These are phyloP conservation scores for Grosmannia penicillata DNA, from an alignment of 2,329 filamentous ascomycete genomes.

Conservation along the genomic window DNA sequence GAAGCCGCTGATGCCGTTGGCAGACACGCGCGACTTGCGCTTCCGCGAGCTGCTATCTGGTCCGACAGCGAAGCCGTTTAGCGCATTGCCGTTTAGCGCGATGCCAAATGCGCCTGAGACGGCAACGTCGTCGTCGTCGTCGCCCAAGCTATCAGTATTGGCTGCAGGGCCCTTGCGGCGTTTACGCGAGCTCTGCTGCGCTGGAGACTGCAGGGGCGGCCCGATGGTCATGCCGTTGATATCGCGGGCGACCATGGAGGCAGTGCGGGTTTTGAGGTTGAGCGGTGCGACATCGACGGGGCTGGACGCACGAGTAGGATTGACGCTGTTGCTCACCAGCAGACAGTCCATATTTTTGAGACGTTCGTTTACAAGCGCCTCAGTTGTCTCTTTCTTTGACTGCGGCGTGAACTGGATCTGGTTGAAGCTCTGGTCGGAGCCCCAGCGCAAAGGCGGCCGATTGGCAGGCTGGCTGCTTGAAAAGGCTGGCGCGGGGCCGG, in stretches of 20 bases:
- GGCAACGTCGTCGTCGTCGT: neutral
- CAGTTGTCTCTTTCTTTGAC: conserved; percentile 40
- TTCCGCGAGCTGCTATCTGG: neutral
- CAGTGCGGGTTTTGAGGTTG: conserved; percentile 12
- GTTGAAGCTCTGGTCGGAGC: conserved; percentile 52
- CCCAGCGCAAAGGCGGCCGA: conserved; percentile 22
- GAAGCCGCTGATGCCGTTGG: neutral
- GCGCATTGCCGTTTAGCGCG: neutral
- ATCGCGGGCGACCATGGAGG: conserved; percentile 16
- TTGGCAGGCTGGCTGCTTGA: neutral
- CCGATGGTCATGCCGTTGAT: conserved; percentile 20
- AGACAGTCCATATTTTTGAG: conserved; percentile 43
- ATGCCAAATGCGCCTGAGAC: neutral
- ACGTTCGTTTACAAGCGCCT: conserved; percentile 39
- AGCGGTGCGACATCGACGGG: conserved; percentile 22
- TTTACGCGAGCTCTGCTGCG: conserved; percentile 23
- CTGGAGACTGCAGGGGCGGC: conserved; percentile 16
- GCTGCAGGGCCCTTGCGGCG: conserved; percentile 30
- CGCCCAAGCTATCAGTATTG: neutral
- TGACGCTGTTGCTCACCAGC: conserved; percentile 39
- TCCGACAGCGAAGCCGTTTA: neutral
- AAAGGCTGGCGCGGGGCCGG: too few relatives aligned
- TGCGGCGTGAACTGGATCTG: conserved; percentile 37
- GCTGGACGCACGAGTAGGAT: conserved; percentile 44
- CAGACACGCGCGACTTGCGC: neutral